Percentiles rank a stretch among this genome's conserved stretches.
These are phyloP conservation scores for Berkeleyomyces rouxiae DNA, from an alignment of 2,329 filamentous ascomycete species.

Conservation along the genomic window DNA sequence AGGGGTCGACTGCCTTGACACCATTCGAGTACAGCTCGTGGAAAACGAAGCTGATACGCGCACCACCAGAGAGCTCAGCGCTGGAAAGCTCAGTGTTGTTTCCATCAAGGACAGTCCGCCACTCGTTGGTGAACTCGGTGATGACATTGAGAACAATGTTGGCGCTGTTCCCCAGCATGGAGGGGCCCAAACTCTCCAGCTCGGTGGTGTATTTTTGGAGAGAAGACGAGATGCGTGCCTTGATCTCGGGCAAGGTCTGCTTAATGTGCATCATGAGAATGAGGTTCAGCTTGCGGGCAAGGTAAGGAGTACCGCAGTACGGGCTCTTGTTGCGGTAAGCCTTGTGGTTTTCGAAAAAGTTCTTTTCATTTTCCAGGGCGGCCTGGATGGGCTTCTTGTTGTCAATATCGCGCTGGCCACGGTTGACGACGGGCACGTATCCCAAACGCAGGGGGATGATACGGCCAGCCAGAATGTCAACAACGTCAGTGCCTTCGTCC, in stretches of 20 bases:
- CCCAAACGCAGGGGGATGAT: constrained; percentile 90
- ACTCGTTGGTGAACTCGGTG: constrained; percentile 96
- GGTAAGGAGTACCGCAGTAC: constrained; percentile 94
- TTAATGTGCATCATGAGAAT: constrained; percentile 99
- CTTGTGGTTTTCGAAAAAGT: constrained; percentile 97
- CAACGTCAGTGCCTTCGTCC: constrained; percentile 96
- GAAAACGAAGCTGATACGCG: constrained; percentile 97
- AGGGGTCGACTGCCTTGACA: constrained; percentile 93
- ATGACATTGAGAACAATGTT: constrained; percentile 98
- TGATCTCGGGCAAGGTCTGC: constrained; percentile 96
- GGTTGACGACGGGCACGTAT: constrained; percentile 95
- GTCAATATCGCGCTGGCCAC: constrained; percentile 95
- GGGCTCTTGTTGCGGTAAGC: constrained; percentile 97
- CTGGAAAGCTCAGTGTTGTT: constrained; percentile 95
- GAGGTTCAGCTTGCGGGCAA: constrained; percentile 90
- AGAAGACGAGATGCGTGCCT: constrained; percentile 85
- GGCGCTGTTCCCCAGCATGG: constrained; percentile 84
- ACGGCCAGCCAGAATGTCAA: constrained; percentile 92
- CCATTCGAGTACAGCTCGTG: constrained; percentile 96
- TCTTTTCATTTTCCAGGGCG: constrained; percentile 83
- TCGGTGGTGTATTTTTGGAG: constrained; percentile 82
- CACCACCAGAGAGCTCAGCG: constrained; percentile 84
- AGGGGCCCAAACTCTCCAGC: constrained; percentile 70
- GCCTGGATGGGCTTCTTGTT: constrained; percentile 89
- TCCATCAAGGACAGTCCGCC: constrained; percentile 86